These are phyloP conservation scores for Camelina neglecta DNA, from an alignment of 345 rosid genomes.

Conservation along the genomic window DNA sequence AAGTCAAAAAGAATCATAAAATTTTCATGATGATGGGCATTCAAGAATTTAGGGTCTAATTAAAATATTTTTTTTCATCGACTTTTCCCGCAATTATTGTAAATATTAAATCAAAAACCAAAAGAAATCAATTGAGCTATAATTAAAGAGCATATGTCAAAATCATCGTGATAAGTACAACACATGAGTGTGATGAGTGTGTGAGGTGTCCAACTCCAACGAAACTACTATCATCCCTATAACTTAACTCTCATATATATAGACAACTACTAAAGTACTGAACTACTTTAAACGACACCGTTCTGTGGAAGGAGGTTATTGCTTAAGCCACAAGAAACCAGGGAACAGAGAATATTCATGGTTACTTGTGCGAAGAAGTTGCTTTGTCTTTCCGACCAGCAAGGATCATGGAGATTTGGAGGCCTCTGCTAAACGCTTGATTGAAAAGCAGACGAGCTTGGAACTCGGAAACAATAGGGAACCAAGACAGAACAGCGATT, in stretches of 20 bases:
- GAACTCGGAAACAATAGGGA: conserved; percentile 84
- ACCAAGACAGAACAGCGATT: conserved; percentile 71
- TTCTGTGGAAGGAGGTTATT: neutral
- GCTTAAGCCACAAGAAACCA: conserved; percentile 15
- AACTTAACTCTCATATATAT: neutral
- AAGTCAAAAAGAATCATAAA: conserved; percentile 30
- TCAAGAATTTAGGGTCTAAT: conserved; percentile 32
- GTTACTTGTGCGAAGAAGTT: conserved; percentile 38
- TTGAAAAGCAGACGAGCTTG: conserved; percentile 92
- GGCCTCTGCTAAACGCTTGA: conserved; percentile 94
- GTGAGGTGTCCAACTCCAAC: conserved; percentile 35
- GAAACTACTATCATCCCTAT: neutral
- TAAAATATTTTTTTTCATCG: neutral
- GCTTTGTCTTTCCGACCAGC: conserved; percentile 66
- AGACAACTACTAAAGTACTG: conserved; percentile 20
- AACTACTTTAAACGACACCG: conserved; percentile 6
- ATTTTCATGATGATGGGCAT: conserved; percentile 30
- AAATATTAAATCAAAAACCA: neutral
- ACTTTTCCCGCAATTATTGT: conserved; percentile 24
- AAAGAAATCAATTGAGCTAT: conserved; percentile 27
- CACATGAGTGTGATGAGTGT: conserved; percentile 25
- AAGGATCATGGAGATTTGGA: conserved; percentile 88
- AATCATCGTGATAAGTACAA: conserved; percentile 40
- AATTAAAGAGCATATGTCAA: conserved; percentile 36
- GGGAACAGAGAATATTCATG: neutral